These are phyloP conservation scores for Limonomyces culmigenus DNA, from an alignment of 1,284 basidiomycete genomes.

Conservation along the genomic window DNA sequence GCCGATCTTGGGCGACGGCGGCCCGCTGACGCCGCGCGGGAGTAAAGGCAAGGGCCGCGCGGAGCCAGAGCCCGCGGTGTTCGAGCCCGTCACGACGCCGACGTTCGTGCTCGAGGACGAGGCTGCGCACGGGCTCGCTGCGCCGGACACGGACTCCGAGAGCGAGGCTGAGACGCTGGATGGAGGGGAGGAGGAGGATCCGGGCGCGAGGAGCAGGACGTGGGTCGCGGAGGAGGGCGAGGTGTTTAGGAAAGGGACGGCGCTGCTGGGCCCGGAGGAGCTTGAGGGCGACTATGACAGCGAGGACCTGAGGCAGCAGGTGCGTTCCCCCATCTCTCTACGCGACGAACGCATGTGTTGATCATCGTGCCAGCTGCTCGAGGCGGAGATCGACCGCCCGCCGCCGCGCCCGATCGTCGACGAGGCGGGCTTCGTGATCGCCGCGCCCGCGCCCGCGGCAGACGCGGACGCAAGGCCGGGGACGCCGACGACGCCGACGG, in stretches of 20 bases:
- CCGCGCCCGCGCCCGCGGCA: neutral
- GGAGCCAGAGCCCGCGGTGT: constrained; percentile 44
- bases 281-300: constrained; percentile 77
- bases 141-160: no score
- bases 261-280: constrained; percentile 65
- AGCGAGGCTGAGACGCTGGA: constrained; percentile 30
- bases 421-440: constrained; percentile 22
- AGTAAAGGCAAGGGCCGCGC: constrained; percentile 66
- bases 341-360: constrained; percentile 1
- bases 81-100: constrained; percentile 54
- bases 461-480: neutral
- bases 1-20: constrained; percentile 14
- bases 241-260: constrained; percentile 78
- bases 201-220: constrained; percentile 35
- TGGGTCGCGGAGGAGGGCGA: constrained; percentile 86
- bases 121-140: no score
- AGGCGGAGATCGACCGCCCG: constrained; percentile 44
- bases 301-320: constrained; percentile 71
- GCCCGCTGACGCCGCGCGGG: constrained; percentile 38
- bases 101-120: constrained; percentile 41
- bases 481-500: neutral
- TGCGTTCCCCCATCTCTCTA: constrained; percentile 17
- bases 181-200: constrained; percentile 15
- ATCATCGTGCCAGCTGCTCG: constrained; percentile 23
- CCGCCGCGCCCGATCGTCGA: constrained; percentile 40